Evolutionary conservation across 805 yeast genomes (phyloP), one percentile per base, ranked within the genome.

Genomic region (Sugiyamaella lignohabitans): DNA sequence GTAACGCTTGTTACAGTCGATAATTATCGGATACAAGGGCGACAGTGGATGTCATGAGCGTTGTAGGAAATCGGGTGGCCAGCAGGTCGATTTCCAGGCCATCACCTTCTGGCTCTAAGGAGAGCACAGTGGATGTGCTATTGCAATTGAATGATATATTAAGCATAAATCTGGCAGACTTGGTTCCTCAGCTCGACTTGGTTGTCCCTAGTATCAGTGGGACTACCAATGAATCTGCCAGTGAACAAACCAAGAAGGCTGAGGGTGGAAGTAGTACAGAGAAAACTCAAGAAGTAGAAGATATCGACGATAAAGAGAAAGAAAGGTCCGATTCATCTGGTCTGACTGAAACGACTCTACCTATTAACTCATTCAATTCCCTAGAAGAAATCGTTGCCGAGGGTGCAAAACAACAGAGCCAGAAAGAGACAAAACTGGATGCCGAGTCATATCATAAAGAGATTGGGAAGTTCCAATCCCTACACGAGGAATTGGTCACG

Each of bases 401-500:
- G n/a, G n/a, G n/a, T n/a, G n/a, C n/a, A n/a, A n/a, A n/a, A n/a
- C n/a, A n/a, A n/a, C 32, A 35, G 6, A 16, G 5, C 6, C 10
- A 35, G 11, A 35, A 35, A 35, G 20, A n/a, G 21, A 8, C 38
- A 16, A 5, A 5, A 16, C 38, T 17, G 6, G 11, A 8, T n/a
- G 5, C 38, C 5, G 38, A 10, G 5, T 38, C 41, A n/a, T 38
- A 38, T 43, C 24, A 37, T 3, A 34, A 20, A 17, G 44, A 50
- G 4, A 11, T 53, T 32, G 36, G 40, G 10, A 57, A 59, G 11
- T 43, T 48, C 14, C 42, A 53, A 5, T 46, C 50, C 4, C 46
- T 62, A 1, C 54, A 38, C 46, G 52, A 18, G 52, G 57, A 38
- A 32, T 56, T 49, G 5, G 38, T 37, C 20, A 34, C 36, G 30